These are phyloP conservation scores for Histomonas meleagridis DNA, from an alignment of 208 protist species.

Conservation along the genomic window DNA sequence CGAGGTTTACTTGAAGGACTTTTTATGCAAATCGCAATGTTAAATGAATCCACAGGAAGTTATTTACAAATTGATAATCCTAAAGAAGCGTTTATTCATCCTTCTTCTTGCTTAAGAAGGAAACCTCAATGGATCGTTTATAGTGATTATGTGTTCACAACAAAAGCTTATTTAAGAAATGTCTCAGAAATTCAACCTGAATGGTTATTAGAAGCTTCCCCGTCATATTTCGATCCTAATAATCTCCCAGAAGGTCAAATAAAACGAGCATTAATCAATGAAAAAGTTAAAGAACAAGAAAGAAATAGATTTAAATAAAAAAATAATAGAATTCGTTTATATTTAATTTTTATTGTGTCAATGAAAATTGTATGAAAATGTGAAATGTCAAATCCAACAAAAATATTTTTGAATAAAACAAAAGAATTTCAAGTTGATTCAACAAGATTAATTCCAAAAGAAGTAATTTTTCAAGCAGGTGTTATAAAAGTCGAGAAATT, in stretches of 20 bases:
- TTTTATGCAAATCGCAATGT: background rate
- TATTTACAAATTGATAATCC: background rate
- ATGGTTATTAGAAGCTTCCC: background rate
- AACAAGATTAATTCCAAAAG: background rate
- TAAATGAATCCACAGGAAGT: background rate
- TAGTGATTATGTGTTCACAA: background rate
- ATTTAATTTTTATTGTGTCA: no score
- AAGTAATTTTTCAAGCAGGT: background rate
- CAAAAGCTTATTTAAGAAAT: background rate
- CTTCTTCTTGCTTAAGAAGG: background rate
- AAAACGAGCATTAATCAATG: background rate
- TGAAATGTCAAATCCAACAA: no score
- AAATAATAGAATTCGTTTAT: no score
- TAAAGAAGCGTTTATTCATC: background rate
- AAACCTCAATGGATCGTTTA: slow-evolving; percentile 4
- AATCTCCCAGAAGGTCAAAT: background rate
- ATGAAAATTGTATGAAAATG: no score
- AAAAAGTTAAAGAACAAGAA: no score
- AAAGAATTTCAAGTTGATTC: background rate
- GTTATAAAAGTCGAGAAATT: background rate
- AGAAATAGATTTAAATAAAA: no score
- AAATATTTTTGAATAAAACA: no score
- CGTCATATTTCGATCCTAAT: background rate
- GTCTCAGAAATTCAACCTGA: background rate
- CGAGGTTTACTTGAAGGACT: background rate